phyloP scores from a whole-genome alignment of 331 rosid species.

The Malus hybrid region DNA sequence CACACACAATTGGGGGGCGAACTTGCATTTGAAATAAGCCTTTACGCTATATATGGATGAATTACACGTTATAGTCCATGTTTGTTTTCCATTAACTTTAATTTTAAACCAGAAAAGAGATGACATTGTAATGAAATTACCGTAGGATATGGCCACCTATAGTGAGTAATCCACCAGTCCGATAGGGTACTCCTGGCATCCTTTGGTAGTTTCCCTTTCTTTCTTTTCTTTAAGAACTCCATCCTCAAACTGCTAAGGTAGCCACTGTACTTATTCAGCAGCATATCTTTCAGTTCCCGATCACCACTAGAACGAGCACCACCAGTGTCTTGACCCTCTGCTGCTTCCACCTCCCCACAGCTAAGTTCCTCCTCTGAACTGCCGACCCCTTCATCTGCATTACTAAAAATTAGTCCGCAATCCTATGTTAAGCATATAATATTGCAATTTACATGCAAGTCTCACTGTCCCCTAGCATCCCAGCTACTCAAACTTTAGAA shows the following conservation, averaged over 20 bases:
- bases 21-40: not conserved
- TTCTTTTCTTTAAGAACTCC: slow-evolving; percentile 53
- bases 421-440: not conserved
- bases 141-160: slow-evolving; percentile 82
- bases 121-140: slow-evolving; percentile 17
- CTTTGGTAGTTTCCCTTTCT: slow-evolving; percentile 77
- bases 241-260: slow-evolving; percentile 50
- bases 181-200: slow-evolving; percentile 43
- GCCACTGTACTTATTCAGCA: slow-evolving; percentile 70
- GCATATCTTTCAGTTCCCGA: slow-evolving; percentile 63
- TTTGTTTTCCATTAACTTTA: not conserved
- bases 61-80: not conserved
- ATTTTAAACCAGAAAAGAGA: too few species aligned
- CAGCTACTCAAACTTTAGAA: not conserved
- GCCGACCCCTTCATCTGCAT: slow-evolving; percentile 7
- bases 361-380: slow-evolving; percentile 32
- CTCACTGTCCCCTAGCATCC: not conserved
- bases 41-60: not conserved
- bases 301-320: slow-evolving; percentile 12
- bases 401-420: not conserved
- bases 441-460: not conserved
- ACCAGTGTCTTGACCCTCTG: slow-evolving; percentile 13
- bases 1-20: not conserved
- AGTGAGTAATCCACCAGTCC: slow-evolving; percentile 63
- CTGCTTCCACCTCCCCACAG: slow-evolving; percentile 36